Evolutionary conservation across 352 stramenopile species (phyloP), one percentile per base, ranked within the genome.

Genomic region (Globisporangium viniferum): DNA sequence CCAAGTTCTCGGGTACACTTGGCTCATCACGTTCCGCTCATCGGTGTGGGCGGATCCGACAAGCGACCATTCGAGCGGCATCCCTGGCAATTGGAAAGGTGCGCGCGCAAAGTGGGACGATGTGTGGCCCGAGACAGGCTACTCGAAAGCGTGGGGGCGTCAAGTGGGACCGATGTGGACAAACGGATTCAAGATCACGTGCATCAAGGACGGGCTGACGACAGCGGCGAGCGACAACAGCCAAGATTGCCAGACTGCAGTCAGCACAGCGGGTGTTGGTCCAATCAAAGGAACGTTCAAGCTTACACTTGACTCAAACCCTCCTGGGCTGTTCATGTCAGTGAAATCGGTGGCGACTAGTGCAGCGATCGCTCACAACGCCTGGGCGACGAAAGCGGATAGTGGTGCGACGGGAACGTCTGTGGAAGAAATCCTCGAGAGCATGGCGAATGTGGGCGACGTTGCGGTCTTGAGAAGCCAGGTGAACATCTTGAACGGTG

Each of bases 121-220:
- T 64, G 92, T 92, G 24, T 99, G 97, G 97, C 64, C 77, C 9
- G 86, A 89, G 31, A 93, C 91, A 0, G 89, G 90, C 0, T 98
- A 98, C 76, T 98, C 94, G 2, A 98, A 98, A 71, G 93, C 92
- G 5, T 99, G 97, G 97, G 97, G 97, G 0, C 96, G 95, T 20
- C 98, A 99, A 66, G 94, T 98, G 3, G 97, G 97, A 0, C 86
- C 96, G 39, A 82, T 98, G 49, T 73, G 73, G 5, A 18, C 62
- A 1, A 88, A 77, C 1, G 72, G 71, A 0, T 75, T 85, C 15
- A 58, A 68, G 20, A 63, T 94, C 1, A 65, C 71, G 22, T 95
- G 88, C 57, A 76, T 91, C 62, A 75, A 82, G n/a, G 80, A 84
- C 46, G 81, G 84, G 0, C 62, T 95, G 35, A 90, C 81, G 10